Evolutionary conservation across 2,329 filamentous ascomycete genomes (phyloP), one percentile per base, ranked within the genome.

Genomic region (Venturia aucupariae): DNA sequence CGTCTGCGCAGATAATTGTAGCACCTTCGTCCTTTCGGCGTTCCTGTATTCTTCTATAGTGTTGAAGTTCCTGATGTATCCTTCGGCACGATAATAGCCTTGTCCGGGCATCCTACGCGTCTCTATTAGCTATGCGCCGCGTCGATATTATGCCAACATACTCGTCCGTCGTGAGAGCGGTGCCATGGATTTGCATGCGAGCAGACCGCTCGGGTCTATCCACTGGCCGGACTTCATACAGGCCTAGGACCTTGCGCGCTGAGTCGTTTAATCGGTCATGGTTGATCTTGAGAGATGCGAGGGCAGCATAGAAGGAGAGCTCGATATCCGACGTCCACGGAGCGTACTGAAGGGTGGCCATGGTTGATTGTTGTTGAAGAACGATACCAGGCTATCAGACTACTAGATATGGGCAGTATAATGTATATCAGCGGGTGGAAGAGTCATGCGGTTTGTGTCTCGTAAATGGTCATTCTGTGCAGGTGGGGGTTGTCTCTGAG

Each of bases 231-330:
- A 94, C 86, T 76, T 97, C 91, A 75, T 99, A 99, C 54, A 96
- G 78, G 4, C 94, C 94, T 38, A 96, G 82, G 2, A 97, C 83
- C 66, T 88, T 87, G 55, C 93, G 89, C 30, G 92, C 90, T 11
- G 92, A 96, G 75, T 96, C 93, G 78, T 97, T 90, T 62, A 99
- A 90, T 78, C 92, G 96, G 79, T 97, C 94, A 82, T 96, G 88
- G 75, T 97, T 92, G 74, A 99, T 91, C 78, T 99, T 99, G 69
- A 89, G 89, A 6, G 88, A 86, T 66, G 95, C 94, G n/a, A 99
- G 84, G 5, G 91, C 88, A 57, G 90, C 89, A 75, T 97, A 99
- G 77, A 99, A 99, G 55, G 92, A 90, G 54, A 97, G 82, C 74
- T 99, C 94, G 72, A 97, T 92, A 77, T 97, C 91, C 60, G 93